Percentiles rank a stretch among this genome's conserved stretches.
Evolutionary conservation across 805 yeast species (phyloP).

Genomic region (Scheffersomyces coipomensis): DNA sequence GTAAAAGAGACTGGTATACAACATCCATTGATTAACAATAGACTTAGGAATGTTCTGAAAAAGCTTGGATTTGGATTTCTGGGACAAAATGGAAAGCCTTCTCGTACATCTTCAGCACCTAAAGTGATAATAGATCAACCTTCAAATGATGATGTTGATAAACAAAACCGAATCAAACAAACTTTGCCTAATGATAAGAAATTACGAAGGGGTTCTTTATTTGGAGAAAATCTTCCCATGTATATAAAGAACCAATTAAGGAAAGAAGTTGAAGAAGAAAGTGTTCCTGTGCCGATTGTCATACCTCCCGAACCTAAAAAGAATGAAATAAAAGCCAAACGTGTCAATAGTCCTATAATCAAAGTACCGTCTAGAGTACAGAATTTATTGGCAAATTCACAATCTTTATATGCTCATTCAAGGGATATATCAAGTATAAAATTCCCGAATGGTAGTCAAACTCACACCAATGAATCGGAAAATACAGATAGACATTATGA

Average conservation of each 20-base stretch:
- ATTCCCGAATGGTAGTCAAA: slow-evolving; percentile 7
- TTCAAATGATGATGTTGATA: background rate
- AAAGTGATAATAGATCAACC: background rate
- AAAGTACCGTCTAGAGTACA: slow-evolving; percentile 23
- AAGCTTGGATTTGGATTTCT: background rate
- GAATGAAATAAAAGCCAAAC: background rate
- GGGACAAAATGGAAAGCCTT: background rate
- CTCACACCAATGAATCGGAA: slow-evolving; percentile 10
- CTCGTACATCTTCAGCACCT: background rate
- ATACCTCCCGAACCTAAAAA: background rate
- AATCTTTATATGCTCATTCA: slow-evolving; percentile 29
- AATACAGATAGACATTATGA: slow-evolving; percentile 14
- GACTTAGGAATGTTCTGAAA: background rate
- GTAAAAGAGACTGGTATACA: background rate
- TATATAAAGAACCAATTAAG: slow-evolving; percentile 25
- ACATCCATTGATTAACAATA: background rate
- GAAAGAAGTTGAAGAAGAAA: background rate
- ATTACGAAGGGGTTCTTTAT: slow-evolving; percentile 29
- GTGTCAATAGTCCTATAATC: background rate
- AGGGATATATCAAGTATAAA: slow-evolving; percentile 14
- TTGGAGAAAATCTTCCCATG: slow-evolving; percentile 34
- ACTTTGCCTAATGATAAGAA: slow-evolving; percentile 1
- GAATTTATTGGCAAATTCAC: slow-evolving; percentile 34
- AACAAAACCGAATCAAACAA: background rate
- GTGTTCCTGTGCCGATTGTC: background rate